Percentiles rank a stretch among this genome's conserved stretches.
Conservation (phyloP, 176 grass and related monocot genomes). For the Zizania latifolia region DNA sequence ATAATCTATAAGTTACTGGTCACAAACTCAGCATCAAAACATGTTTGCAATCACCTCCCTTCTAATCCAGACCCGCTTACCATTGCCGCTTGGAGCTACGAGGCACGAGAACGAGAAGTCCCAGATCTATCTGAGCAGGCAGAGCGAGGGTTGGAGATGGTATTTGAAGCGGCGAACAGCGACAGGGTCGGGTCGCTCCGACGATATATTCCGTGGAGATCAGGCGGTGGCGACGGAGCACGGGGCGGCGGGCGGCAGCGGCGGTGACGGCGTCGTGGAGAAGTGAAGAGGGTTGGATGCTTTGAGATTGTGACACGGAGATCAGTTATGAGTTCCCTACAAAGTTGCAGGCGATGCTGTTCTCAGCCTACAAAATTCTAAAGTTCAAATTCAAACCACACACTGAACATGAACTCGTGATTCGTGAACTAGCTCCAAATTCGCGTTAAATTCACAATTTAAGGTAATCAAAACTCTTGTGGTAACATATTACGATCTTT, state of each 20-base stretch:
- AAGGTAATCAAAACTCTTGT: too few species aligned
- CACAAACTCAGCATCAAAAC: background rate
- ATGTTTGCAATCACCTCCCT: background rate
- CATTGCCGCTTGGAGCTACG: slow-evolving; percentile 19
- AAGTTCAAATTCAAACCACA: too few species aligned
- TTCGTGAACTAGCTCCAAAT: too few species aligned
- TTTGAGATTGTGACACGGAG: background rate
- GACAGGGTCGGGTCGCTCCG: background rate
- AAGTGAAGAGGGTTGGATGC: background rate
- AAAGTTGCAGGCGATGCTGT: too few species aligned
- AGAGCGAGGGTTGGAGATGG: background rate
- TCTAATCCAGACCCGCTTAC: slow-evolving; percentile 10
- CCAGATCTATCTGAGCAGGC: background rate
- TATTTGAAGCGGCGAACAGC: background rate
- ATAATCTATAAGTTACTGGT: slow-evolving; percentile 33
- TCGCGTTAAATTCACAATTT: too few species aligned
- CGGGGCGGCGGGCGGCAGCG: background rate
- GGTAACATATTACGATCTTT: too few species aligned
- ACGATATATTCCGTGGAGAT: background rate
- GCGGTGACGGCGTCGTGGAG: background rate
- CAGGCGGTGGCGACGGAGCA: background rate
- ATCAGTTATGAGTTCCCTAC: background rate
- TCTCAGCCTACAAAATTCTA: too few species aligned
- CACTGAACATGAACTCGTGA: too few species aligned
- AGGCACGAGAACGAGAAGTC: background rate